phyloP scores from a whole-genome alignment of 1,139 yeast species.

The Saccharomyces hybrid region DNA sequence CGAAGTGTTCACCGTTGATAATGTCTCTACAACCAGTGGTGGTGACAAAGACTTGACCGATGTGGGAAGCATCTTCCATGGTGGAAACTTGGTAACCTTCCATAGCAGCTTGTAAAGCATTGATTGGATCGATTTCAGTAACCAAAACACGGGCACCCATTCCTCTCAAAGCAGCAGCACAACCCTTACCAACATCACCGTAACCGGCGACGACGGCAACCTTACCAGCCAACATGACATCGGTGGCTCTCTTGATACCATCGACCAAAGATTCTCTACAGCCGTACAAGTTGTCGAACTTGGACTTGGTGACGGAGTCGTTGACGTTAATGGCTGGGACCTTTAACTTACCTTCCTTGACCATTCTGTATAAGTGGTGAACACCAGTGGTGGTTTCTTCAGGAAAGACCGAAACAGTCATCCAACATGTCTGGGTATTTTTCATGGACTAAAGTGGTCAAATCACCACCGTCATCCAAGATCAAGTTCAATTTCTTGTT shows the following conservation, averaged over 20 bases:
- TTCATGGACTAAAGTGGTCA: conserved; percentile 93
- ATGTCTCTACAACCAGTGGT: conserved; percentile 99
- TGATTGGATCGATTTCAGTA: conserved; percentile 97
- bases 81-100: conserved; percentile 97
- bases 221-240: conserved; percentile 99
- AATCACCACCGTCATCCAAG: conserved; percentile 99
- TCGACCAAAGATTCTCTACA: conserved; percentile 98
- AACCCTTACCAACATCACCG: conserved; percentile 99
- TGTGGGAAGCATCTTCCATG: conserved; percentile 86
- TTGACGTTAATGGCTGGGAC: conserved; percentile 99
- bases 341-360: conserved; percentile 82
- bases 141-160: conserved; percentile 99
- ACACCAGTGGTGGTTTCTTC: conserved; percentile 99
- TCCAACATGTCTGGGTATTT: conserved; percentile 97
- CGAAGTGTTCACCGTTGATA: conserved; percentile 83
- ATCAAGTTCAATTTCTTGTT: conserved; percentile 92
- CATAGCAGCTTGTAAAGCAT: conserved; percentile 99
- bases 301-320: conserved; percentile 98
- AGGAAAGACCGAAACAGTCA: conserved; percentile 92
- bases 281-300: conserved; percentile 98
- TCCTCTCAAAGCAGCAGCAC: conserved; percentile 98
- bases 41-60: conserved; percentile 97
- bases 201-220: conserved; percentile 98
- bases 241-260: conserved; percentile 99
- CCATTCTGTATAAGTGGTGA: conserved; percentile 96